Conservation (phyloP, 2,329 filamentous ascomycete genomes). For the Sordariomycetes sp. region DNA sequence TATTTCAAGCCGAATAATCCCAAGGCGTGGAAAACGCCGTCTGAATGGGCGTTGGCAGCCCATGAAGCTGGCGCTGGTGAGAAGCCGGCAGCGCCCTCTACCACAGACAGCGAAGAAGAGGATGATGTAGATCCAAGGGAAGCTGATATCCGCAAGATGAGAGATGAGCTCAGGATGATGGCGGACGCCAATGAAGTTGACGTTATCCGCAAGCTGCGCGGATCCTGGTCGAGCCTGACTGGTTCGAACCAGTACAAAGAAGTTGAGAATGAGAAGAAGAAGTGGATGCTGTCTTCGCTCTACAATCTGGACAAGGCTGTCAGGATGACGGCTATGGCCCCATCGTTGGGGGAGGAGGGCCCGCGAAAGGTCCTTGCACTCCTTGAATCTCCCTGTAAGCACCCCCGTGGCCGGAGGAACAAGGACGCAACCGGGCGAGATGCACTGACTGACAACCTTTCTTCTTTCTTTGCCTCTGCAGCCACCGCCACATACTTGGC, state of each 20-base stretch:
- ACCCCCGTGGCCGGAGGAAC: not conserved
- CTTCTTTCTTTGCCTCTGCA: constrained; percentile 12
- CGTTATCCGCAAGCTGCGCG: constrained; percentile 43
- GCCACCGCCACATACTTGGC: constrained; percentile 39
- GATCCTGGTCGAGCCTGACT: constrained; percentile 31
- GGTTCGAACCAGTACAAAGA: constrained; percentile 38
- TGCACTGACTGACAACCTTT: not conserved
- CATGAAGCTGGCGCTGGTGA: constrained; percentile 5
- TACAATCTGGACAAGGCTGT: constrained; percentile 29
- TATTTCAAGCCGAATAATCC: constrained; percentile 21
- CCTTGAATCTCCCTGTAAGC: constrained; percentile 38
- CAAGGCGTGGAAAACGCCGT: constrained; percentile 33
- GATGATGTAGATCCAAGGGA: not conserved
- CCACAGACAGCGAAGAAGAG: not conserved
- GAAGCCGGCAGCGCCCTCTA: not conserved
- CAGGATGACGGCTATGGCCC: constrained; percentile 9
- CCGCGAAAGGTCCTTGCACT: constrained; percentile 31
- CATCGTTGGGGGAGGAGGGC: constrained; percentile 10
- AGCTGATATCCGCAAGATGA: constrained; percentile 20
- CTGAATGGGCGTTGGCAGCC: constrained; percentile 26
- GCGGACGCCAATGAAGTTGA: constrained; percentile 37
- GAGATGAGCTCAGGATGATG: constrained; percentile 45
- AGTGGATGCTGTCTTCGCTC: constrained; percentile 52
- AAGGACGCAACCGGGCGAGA: not conserved
- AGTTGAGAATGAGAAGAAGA: constrained; percentile 42